Conservation (phyloP, 1,284 basidiomycete genomes). For the Coniferiporia sulphurascens region DNA sequence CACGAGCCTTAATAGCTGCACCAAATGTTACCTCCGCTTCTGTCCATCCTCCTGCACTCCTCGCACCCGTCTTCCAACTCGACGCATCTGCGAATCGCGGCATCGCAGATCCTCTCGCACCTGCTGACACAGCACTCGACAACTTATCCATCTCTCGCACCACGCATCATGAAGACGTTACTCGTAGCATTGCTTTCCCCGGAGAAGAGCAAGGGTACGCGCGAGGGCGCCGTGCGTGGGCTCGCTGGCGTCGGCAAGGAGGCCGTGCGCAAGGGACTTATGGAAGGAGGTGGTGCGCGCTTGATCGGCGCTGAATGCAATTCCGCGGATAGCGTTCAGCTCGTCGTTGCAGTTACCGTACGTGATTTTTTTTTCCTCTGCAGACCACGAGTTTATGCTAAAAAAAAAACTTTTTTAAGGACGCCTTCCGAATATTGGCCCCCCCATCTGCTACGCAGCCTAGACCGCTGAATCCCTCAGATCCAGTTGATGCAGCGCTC, state of each 20-base stretch:
- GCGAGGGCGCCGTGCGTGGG: constrained; percentile 84
- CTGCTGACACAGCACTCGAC: constrained; percentile 75
- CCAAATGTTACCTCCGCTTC: constrained; percentile 89
- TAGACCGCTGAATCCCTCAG: constrained; percentile 45
- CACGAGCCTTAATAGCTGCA: constrained; percentile 60
- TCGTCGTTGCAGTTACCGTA: constrained; percentile 58
- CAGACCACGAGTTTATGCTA: background rate
- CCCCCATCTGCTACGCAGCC: constrained; percentile 48
- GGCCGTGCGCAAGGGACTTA: constrained; percentile 73
- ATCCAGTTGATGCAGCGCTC: constrained; percentile 43
- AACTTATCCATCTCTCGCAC: constrained; percentile 80
- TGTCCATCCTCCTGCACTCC: constrained; percentile 87
- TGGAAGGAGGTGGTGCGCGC: constrained; percentile 71
- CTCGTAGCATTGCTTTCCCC: constrained; percentile 78
- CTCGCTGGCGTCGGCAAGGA: constrained; percentile 80
- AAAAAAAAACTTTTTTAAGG: constrained; percentile 31
- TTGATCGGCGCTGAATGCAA: constrained; percentile 63
- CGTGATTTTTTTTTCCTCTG: constrained; percentile 19
- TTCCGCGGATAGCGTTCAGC: constrained; percentile 33
- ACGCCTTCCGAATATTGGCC: constrained; percentile 54
- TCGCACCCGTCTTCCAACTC: constrained; percentile 59
- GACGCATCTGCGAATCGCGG: constrained; percentile 65
- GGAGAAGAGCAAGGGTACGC: constrained; percentile 66
- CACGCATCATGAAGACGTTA: constrained; percentile 90
- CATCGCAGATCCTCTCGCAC: constrained; percentile 79